Evolutionary conservation across 2,329 filamentous ascomycete species (phyloP), one percentile per base, ranked within the genome.

Genomic region (Periconia sp.): DNA sequence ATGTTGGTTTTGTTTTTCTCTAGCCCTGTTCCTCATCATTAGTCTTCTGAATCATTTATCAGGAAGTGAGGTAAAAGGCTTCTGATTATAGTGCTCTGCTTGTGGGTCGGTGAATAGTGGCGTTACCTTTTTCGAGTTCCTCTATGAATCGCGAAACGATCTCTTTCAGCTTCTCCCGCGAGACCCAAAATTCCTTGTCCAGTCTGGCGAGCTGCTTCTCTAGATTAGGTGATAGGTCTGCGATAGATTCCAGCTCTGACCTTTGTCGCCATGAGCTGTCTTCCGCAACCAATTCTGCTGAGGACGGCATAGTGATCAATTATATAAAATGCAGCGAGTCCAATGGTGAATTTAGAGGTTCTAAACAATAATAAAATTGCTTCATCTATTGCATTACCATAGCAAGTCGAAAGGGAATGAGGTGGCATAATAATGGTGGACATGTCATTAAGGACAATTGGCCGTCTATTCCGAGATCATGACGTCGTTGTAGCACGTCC

Each of bases 111-210:
- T 28, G 17, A 19, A 34, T 34, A 16, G 18, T 7, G 4, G 17
- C 7, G 17, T 29, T 32, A 22, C 59, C 59, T 38, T 61, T 55
- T n/a, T 59, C 50, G 2, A 65, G 48, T 34, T 65, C 59, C 36
- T 59, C 48, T 10, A 35, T 31, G 24, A 65, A 65, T 10, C 52
- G 48, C 4, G 33, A 17, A 8, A 61, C 56, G 18, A 65, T 61
- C 4, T 57, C 29, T 29, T 57, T 57, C 15, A 65, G 33, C 31
- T 62, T 61, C 4, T 39, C 10, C 4, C 32, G 23, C 0, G 54
- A 47, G 3, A 65, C 50, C 59, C 56, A 61, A 22, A 65, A 61
- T 8, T 59, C 37, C n/a, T 48, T 12, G 9, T 59, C 57, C 12
- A 63, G 34, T n/a, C 36, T 34, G n/a, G 50, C 25, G 8, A 65